Conservation (phyloP, 2,329 filamentous ascomycete genomes). For the Balansia obtecta region DNA sequence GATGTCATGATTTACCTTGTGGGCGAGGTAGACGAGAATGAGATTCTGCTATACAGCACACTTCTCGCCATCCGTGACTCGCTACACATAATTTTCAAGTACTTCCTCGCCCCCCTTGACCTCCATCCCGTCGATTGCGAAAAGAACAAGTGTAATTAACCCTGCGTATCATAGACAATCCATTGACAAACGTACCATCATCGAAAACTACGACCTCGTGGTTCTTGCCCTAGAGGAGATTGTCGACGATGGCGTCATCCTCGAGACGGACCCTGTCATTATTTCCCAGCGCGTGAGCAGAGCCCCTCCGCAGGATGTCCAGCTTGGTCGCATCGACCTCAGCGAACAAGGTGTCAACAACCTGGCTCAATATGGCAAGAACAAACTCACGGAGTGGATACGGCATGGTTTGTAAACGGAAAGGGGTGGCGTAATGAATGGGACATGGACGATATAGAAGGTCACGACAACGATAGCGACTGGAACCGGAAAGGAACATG, state of each 20-base stretch:
- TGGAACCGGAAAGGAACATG: background rate
- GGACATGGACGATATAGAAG: too few relatives aligned
- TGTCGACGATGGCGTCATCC: constrained; percentile 87
- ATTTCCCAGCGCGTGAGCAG: constrained; percentile 86
- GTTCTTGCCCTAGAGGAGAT: constrained; percentile 92
- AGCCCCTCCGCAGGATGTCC: constrained; percentile 81
- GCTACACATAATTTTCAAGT: constrained; percentile 88
- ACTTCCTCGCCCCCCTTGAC: constrained; percentile 8
- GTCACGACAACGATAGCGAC: too few relatives aligned
- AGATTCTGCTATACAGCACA: constrained; percentile 91
- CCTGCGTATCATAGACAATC: constrained; percentile 54
- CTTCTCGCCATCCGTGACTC: constrained; percentile 83
- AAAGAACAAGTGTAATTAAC: background rate
- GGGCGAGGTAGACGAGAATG: constrained; percentile 85
- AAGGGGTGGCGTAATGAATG: too few relatives aligned
- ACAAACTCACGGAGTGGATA: constrained; percentile 81
- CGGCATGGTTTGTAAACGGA: constrained; percentile 58
- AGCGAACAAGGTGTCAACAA: constrained; percentile 94
- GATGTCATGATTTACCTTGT: constrained; percentile 96
- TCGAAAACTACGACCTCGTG: constrained; percentile 97
- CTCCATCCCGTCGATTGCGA: background rate
- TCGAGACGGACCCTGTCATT: constrained; percentile 93
- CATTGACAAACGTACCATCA: constrained; percentile 92
- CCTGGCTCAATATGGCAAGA: constrained; percentile 85
- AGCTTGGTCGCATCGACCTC: constrained; percentile 86